phyloP scores from a whole-genome alignment of 2,329 filamentous ascomycete genomes.

The Chaetoscypha palmicola region DNA sequence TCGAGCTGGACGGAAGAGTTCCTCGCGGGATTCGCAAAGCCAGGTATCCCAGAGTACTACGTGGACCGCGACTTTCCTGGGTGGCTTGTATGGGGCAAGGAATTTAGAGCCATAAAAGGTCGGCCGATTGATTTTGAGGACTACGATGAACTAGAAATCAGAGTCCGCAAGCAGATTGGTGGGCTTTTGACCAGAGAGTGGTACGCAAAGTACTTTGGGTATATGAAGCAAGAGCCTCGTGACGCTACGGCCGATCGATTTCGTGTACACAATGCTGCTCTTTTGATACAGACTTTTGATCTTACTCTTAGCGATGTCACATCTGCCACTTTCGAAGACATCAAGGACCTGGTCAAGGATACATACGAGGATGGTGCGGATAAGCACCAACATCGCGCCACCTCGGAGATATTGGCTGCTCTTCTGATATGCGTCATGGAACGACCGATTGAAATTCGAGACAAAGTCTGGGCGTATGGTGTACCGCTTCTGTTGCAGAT shows the following conservation, averaged over 20 bases:
- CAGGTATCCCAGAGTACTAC: constrained; percentile 71
- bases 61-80: constrained; percentile 88
- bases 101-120: constrained; percentile 71
- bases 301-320: constrained; percentile 78
- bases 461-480: constrained; percentile 78
- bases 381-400: constrained; percentile 95
- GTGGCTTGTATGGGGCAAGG: constrained; percentile 93
- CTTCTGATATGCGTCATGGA: constrained; percentile 76
- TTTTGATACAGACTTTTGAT: constrained; percentile 85
- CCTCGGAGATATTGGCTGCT: constrained; percentile 85
- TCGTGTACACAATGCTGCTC: constrained; percentile 77
- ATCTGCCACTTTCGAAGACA: constrained; percentile 73
- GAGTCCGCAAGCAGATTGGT: constrained; percentile 72
- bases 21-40: constrained; percentile 68
- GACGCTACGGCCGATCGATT: constrained; percentile 79
- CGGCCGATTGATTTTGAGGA: constrained; percentile 56
- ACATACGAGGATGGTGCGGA: constrained; percentile 91
- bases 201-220: constrained; percentile 83
- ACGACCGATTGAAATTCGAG: constrained; percentile 64
- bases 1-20: constrained; percentile 72
- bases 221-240: constrained; percentile 91
- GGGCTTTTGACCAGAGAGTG: constrained; percentile 72
- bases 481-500: constrained; percentile 82
- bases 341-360: constrained; percentile 69
- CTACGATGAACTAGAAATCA: constrained; percentile 76